Evolutionary conservation across 1,284 basidiomycete genomes (phyloP), one percentile per base, ranked within the genome.

Genomic region (Cryptococcus maquisensis): DNA sequence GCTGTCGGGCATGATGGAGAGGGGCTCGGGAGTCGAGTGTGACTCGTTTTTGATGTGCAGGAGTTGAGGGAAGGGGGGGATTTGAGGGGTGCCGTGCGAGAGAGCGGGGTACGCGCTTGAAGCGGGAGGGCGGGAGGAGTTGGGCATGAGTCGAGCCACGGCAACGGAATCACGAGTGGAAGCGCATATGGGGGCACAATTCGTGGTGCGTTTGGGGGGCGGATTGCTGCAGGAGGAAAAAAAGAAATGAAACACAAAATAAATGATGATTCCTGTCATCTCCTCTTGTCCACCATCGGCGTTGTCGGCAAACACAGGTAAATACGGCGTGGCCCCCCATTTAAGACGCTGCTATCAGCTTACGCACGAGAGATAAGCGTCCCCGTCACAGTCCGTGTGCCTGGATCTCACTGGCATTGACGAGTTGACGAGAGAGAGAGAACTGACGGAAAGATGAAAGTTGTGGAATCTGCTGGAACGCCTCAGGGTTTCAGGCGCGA

Each of bases 61-160:
- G 10, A 71, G 62, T 43, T 69, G 68, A 4, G 68, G 68, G 54
- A 72, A 70, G 0, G 68, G 67, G 0, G 68, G 69, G n/a, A 72
- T 44, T 8, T 62, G 65, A 3, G 62, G 58, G 3, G 62, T 61
- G 20, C 62, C 61, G 20, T 56, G 56, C n/a, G 57, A 58, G 6
- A 62, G 39, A 2, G 62, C 56, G 9, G 65, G 63, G 42, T 66
- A 71, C 5, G 55, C 63, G n/a, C 65, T 54, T 49, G 63, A 59
- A 18, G 62, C 57, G 10, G 67, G 69, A 36, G 63, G 49, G 5
- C 62, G 58, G 2, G 68, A 64, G 66, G 52, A 40, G 41, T 16
- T 49, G 47, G 35, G 36, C 21, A 39, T 18, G 42, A 20, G 12
- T 4, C 38, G 21, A 12, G 20, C 15, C 8, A 18, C 15, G 39